Conservation (phyloP, 2,329 filamentous ascomycete genomes). For the Aureobasidium sp. region DNA sequence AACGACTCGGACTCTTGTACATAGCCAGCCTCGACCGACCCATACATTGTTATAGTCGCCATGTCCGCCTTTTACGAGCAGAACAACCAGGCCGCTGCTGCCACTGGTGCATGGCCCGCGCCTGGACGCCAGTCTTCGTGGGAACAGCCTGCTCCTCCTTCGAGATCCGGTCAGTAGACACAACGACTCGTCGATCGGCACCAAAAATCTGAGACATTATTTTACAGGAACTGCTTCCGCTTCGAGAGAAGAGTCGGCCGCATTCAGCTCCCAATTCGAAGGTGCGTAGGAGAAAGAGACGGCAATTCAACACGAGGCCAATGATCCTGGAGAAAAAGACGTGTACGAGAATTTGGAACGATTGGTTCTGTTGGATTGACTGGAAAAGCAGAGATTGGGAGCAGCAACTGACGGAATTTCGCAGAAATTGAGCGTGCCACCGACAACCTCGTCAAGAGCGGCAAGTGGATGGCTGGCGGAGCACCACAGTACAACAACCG, state of each 20-base stretch:
- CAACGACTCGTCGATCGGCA: background rate
- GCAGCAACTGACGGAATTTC: background rate
- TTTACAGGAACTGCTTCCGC: constrained; percentile 63
- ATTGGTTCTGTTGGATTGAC: background rate
- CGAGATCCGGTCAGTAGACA: constrained; percentile 55
- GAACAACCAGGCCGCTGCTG: constrained; percentile 5
- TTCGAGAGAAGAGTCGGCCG: constrained; percentile 59
- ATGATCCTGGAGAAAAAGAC: background rate
- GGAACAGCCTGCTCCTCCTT: constrained; percentile 65
- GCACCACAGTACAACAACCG: constrained; percentile 45
- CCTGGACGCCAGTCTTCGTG: constrained; percentile 57
- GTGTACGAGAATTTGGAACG: background rate
- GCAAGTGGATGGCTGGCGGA: constrained; percentile 63
- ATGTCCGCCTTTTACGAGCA: constrained; percentile 13
- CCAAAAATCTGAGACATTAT: constrained; percentile 18
- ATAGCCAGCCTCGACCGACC: constrained; percentile 3
- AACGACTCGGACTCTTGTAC: background rate
- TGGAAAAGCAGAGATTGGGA: background rate
- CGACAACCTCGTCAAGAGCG: constrained; percentile 93
- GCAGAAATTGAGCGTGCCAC: constrained; percentile 91
- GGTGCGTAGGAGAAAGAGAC: constrained; percentile 49
- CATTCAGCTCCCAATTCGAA: constrained; percentile 83
- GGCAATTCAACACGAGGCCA: background rate
- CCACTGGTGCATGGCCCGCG: constrained; percentile 31
- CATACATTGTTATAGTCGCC: background rate